Evolutionary conservation across 2,329 filamentous ascomycete genomes (phyloP).

Genomic region (Alternaria sp.): DNA sequence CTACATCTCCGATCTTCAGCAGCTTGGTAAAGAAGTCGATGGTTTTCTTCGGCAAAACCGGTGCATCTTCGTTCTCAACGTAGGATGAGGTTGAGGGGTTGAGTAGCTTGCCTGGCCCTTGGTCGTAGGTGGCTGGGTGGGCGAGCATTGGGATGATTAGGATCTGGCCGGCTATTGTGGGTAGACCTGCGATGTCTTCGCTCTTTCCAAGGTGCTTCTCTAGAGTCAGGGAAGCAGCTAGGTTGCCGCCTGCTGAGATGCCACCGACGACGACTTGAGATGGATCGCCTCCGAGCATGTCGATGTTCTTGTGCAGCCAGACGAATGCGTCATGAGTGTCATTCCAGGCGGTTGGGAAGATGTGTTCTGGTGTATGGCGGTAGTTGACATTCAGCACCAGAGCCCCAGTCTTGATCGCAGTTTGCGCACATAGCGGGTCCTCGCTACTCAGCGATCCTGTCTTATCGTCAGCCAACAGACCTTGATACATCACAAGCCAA

Average conservation of each 20-base stretch:
- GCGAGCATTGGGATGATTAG: conserved; percentile 50
- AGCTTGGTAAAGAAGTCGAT: conserved; percentile 43
- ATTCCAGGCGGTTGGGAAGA: conserved; percentile 60
- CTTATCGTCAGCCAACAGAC: fast-evolving
- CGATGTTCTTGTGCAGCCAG: conserved; percentile 59
- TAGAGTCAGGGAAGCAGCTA: conserved; percentile 54
- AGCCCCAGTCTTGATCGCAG: conserved; percentile 52
- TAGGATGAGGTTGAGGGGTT: conserved; percentile 54
- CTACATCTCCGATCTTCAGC: conserved; percentile 24
- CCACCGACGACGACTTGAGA: conserved; percentile 58
- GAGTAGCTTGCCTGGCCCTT: conserved; percentile 47
- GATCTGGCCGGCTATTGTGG: conserved; percentile 56
- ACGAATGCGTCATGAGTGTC: conserved; percentile 62
- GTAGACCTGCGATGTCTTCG: conserved; percentile 31
- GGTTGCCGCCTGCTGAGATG: conserved; percentile 59
- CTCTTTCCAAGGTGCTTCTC: conserved; percentile 54
- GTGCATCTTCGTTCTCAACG: conserved; percentile 55
- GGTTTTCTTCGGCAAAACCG: conserved; percentile 52
- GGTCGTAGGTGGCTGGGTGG: conserved; percentile 41
- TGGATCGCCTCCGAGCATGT: conserved; percentile 49
- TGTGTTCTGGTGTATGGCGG: conserved; percentile 62
- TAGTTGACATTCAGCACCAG: conserved; percentile 64
- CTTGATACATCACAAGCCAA: neutral
- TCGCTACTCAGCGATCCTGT: conserved; percentile 55
- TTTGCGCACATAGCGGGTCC: conserved; percentile 58